Conservation (phyloP, 2,329 filamentous ascomycete genomes). For the Phialophora expanda region DNA sequence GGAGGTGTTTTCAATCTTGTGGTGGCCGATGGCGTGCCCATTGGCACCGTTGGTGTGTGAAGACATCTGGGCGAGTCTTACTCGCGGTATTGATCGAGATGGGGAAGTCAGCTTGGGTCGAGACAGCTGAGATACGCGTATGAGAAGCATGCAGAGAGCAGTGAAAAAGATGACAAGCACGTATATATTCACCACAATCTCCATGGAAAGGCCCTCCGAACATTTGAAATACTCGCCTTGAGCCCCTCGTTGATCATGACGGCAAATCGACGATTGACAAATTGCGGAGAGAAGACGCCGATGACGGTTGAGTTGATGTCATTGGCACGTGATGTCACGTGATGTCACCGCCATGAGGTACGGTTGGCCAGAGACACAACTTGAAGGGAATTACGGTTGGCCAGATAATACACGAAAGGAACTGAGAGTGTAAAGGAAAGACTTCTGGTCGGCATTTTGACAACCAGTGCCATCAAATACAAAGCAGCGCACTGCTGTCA, state of each 20-base stretch:
- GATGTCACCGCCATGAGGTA: background rate
- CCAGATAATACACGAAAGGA: background rate
- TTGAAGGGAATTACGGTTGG: background rate
- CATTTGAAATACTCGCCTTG: conserved; percentile 6
- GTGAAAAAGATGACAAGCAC: conserved; percentile 14
- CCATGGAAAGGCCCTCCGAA: background rate
- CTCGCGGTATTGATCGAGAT: conserved; percentile 34
- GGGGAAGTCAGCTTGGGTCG: conserved; percentile 10
- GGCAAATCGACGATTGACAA: conserved; percentile 6
- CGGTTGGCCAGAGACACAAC: background rate
- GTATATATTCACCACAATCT: conserved; percentile 9
- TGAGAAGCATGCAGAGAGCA: conserved; percentile 32
- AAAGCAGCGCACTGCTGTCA: background rate
- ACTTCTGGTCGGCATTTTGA: background rate
- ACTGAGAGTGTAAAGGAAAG: background rate
- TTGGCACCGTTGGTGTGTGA: conserved; percentile 44
- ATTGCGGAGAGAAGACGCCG: conserved; percentile 1
- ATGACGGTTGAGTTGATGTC: background rate
- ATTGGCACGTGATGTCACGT: background rate
- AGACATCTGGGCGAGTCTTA: conserved; percentile 54
- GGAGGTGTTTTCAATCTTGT: conserved; percentile 11
- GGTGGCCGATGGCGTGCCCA: conserved; percentile 22
- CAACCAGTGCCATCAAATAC: background rate
- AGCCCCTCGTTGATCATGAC: background rate
- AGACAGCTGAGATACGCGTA: conserved; percentile 24